Evolutionary conservation across 805 yeast genomes (phyloP), one percentile per base, ranked within the genome.

Genomic region (Lipomyces spencermartinsiae): DNA sequence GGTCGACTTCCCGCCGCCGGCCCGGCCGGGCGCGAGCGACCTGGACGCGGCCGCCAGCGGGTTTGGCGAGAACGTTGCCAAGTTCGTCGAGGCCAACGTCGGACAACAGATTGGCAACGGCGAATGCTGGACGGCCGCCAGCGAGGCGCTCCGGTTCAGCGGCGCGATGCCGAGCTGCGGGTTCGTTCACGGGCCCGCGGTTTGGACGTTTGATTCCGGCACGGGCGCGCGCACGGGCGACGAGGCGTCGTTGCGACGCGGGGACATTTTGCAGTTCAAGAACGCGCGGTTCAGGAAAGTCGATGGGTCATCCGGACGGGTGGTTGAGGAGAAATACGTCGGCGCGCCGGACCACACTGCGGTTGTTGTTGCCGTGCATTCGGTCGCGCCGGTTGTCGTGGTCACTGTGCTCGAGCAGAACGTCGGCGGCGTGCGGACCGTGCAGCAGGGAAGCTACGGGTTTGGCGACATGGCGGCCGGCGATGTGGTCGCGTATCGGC

Each of bases 81-180:
- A 62, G 31, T 82, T 75, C 78, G 74, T 77, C 66, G 83, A 72
- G 71, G 70, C 70, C 46, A 75, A 73, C 59, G 58, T 64, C n/a
- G 80, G 78, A 10, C 71, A 59, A 16, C 77, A 74, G 51, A 78
- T 78, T 0, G 81, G 81, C 33, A 71, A 78, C 61, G 82, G 80
- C 4, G 82, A 80, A 69, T 80, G 83, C 73, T 80, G 83, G 83
- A 79, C 81, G 12, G 69, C 78, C 34, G 81, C 81, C 39, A 69
- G 76, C 43, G 75, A 77, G 19, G 81, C 81, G 8, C 71, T 79
- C 22, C 73, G 70, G 10, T 58, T 69, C n/a, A 71, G 72, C 14
- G 71, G 72, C 1, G 72, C 72, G 54, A 7, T 69, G 54, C 62
- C 22, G 31, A 66, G 70, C 29, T 39, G 51, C 10, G 69, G 73